Percentiles rank a stretch among this genome's conserved stretches.
These are phyloP conservation scores for Sechiopsis laciniata DNA, from an alignment of 306 rosid genomes.

Conservation along the genomic window DNA sequence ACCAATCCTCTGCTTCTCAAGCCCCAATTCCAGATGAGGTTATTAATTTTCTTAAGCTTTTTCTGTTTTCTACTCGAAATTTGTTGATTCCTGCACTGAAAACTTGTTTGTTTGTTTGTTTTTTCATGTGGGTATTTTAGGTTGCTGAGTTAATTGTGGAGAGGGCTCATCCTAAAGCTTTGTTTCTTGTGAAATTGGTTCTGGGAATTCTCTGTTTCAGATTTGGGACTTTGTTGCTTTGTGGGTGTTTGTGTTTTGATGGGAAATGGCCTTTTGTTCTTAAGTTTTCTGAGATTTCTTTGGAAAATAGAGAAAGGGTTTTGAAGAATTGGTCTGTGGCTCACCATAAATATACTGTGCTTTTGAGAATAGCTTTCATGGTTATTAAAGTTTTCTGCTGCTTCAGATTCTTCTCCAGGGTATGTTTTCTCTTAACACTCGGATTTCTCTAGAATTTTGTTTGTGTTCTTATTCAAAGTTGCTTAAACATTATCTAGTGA, in stretches of 20 bases:
- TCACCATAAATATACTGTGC: constrained; percentile 34
- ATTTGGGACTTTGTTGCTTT: constrained; percentile 62
- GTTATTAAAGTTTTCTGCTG: constrained; percentile 55
- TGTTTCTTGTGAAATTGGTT: constrained; percentile 35
- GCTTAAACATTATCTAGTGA: too few species aligned
- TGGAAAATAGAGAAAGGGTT: constrained; percentile 64
- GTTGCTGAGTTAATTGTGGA: constrained; percentile 56
- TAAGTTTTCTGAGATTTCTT: constrained; percentile 59
- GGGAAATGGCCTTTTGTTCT: constrained; percentile 69
- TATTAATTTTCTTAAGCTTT: background rate
- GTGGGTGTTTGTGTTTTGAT: constrained; percentile 54
- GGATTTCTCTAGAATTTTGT: background rate
- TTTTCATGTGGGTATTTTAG: constrained; percentile 28
- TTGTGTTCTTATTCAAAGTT: too few species aligned
- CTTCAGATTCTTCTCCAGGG: constrained; percentile 72
- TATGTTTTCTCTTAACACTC: constrained; percentile 25
- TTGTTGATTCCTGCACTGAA: background rate
- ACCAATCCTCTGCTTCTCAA: constrained; percentile 51
- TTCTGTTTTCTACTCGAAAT: background rate
- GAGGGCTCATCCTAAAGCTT: constrained; percentile 39
- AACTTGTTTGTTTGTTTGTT: background rate
- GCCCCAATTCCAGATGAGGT: constrained; percentile 75
- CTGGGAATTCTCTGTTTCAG: constrained; percentile 52
- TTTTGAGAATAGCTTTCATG: constrained; percentile 47
- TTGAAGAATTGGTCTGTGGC: constrained; percentile 73